Evolutionary conservation across 768 basidiomycete genomes (phyloP).

Genomic region (Rhizopogon rudus): DNA sequence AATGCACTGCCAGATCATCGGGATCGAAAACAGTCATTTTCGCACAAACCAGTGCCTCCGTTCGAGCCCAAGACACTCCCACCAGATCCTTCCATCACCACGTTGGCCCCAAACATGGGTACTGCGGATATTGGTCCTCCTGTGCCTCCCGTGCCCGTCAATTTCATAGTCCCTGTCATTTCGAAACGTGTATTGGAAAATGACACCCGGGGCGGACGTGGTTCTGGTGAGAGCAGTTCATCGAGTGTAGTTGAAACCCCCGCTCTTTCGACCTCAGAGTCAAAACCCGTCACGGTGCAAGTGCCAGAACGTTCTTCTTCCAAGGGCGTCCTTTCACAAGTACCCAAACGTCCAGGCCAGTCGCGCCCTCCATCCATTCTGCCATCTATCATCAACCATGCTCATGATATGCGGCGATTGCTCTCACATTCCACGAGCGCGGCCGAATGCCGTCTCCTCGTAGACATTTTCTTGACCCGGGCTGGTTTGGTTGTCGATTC

Average conservation of each 20-base stretch:
- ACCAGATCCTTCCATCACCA: conserved; percentile 1
- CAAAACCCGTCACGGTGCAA: not conserved
- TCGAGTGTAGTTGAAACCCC: not conserved
- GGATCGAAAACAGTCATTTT: conserved; percentile 22
- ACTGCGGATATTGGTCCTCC: not conserved
- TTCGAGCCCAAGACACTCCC: conserved; percentile 12
- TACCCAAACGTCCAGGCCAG: conserved; percentile 10
- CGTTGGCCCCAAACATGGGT: conserved; percentile 1
- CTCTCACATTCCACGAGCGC: conserved; percentile 65
- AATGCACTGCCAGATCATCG: conserved; percentile 15
- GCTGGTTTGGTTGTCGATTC: conserved; percentile 38
- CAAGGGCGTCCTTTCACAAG: conserved; percentile 6
- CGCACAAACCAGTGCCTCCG: conserved; percentile 15
- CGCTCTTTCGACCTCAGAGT: conserved; percentile 1
- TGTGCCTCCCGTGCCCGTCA: not conserved
- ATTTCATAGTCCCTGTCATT: not conserved
- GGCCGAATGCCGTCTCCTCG: conserved; percentile 80
- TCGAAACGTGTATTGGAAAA: conserved; percentile 6
- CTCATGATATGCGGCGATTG: conserved; percentile 63
- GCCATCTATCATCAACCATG: conserved; percentile 38
- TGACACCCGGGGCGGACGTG: not conserved
- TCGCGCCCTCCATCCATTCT: conserved; percentile 13
- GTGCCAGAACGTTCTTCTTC: conserved; percentile 11
- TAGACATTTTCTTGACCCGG: conserved; percentile 76
- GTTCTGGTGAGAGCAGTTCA: not conserved